A percentile compares a stretch with the other conserved stretches of the same genome.
These are phyloP conservation scores for Solanum virginianum DNA, from an alignment of 257 asterid species.

Conservation along the genomic window DNA sequence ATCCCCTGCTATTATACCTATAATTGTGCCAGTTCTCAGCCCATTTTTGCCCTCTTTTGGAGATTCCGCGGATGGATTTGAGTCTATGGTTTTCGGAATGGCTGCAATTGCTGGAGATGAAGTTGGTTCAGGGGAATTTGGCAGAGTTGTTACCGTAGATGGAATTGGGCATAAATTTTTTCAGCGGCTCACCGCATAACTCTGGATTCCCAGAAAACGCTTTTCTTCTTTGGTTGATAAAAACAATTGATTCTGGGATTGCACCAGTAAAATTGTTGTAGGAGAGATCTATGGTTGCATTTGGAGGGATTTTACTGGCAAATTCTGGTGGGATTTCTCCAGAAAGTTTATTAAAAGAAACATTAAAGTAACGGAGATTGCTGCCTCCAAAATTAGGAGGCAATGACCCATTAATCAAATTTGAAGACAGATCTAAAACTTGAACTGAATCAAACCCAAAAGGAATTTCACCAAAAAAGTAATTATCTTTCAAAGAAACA, in stretches of 20 bases:
- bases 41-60: conserved; percentile 8
- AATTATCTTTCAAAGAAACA: conserved; percentile 56
- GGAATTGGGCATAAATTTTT: conserved; percentile 44
- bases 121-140: conserved; percentile 32
- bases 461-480: conserved; percentile 51
- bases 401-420: conserved; percentile 60
- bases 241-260: conserved; percentile 41
- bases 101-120: conserved; percentile 97
- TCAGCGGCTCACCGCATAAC: conserved; percentile 61
- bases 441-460: conserved; percentile 42
- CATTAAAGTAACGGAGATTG: conserved; percentile 31
- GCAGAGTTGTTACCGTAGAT: conserved; percentile 29
- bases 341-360: conserved; percentile 61
- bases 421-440: conserved; percentile 75
- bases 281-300: conserved; percentile 67
- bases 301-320: conserved; percentile 22
- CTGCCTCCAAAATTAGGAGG: conserved; percentile 56
- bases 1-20: conserved; percentile 66
- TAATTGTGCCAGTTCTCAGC: conserved; percentile 37
- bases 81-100: conserved; percentile 47
- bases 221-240: conserved; percentile 23
- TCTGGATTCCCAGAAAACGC: conserved; percentile 48
- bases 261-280: conserved; percentile 50
- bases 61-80: conserved; percentile 28
- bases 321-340: conserved; percentile 63